Percentiles rank a stretch among this genome's conserved stretches.
These are phyloP conservation scores for Blechomonas ayalai DNA, from an alignment of 208 protist species.

Conservation along the genomic window DNA sequence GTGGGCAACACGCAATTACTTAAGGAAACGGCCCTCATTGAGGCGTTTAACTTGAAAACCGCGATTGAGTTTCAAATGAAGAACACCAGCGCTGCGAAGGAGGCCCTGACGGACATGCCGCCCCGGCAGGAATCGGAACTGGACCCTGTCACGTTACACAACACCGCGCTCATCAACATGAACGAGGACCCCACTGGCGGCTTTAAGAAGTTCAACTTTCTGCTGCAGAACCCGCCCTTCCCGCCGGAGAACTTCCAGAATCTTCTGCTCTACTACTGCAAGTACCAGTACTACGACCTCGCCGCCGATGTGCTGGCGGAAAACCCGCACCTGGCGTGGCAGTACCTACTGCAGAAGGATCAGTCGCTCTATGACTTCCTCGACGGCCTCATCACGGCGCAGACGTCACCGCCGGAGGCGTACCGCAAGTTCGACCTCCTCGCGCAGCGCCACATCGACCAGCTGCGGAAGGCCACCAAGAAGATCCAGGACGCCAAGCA, in stretches of 20 bases:
- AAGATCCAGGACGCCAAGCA: slow-evolving; percentile 93
- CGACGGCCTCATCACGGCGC: slow-evolving; percentile 92
- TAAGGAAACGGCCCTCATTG: slow-evolving; percentile 94
- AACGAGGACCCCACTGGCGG: slow-evolving; percentile 89
- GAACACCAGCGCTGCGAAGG: slow-evolving; percentile 86
- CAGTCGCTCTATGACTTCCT: slow-evolving; percentile 94
- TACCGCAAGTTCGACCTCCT: slow-evolving; percentile 96
- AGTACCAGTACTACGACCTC: slow-evolving; percentile 95
- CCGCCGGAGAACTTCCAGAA: slow-evolving; percentile 97
- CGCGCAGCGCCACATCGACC: slow-evolving; percentile 91
- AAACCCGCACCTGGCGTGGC: slow-evolving; percentile 92
- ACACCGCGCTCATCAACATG: slow-evolving; percentile 97
- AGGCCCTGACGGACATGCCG: slow-evolving; percentile 96
- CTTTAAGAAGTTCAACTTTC: slow-evolving; percentile 96
- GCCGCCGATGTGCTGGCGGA: slow-evolving; percentile 95
- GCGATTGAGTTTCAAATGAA: slow-evolving; percentile 95
- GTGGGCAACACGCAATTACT: slow-evolving; percentile 95
- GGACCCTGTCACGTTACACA: slow-evolving; percentile 96
- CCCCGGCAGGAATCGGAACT: slow-evolving; percentile 93
- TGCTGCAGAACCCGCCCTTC: slow-evolving; percentile 93
- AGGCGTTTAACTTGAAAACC: slow-evolving; percentile 97
- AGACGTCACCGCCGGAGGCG: slow-evolving; percentile 94
- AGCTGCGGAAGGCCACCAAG: slow-evolving; percentile 92
- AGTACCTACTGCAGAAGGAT: slow-evolving; percentile 89
- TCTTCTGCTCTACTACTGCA: slow-evolving; percentile 95